Base-by-base conservation (phyloP, 768 basidiomycete genomes). In the Agaricus sinodeliciosus region DNA sequence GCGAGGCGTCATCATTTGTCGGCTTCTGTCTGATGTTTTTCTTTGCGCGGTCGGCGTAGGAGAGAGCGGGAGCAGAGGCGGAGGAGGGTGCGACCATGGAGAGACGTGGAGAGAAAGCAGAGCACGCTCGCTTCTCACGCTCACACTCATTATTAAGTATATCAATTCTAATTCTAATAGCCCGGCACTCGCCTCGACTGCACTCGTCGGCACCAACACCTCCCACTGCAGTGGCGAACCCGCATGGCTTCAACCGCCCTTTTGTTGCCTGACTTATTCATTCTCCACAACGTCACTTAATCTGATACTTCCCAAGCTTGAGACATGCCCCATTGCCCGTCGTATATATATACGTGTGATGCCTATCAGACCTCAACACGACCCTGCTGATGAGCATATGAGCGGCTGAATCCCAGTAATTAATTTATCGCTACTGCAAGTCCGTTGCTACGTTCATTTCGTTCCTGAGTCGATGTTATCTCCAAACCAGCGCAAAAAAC, bases 41-140 rank as follows among this genome's bases (percentile, higher is more conserved):
- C 67, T 72, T 77, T 54, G 75, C 78, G 42, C 73, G 74, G 46
- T 80, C 73, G 35, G 79, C 79, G 58, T 85, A 85, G 26, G 83
- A 84, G 45, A 81, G 72, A 52, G 72, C 64, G 57, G 70, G 70
- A 7, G 57, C 22, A 19, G 62, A 58, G 35, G 56, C 22, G 22
- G 22, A 28, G 40, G 60, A 43, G 39, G 63, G 47, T 48, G 58
- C 57, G 55, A 59, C 55, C 65, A 64, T 67, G 19, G 28, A 27
- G 25, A 13, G 45, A 31, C 13, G 39, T 13, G 49, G 35, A n/a
- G 41, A 45, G 44, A 34, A 42, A 36, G 37, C 40, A 47, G 45
- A 13, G 43, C 51, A 54, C 49, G 47, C 27, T 49, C 47, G 51
- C 52, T 41, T 58, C 48, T 48, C 49, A 49, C 35, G 43, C 48